Evolutionary conservation across 495 filamentous ascomycete species (phyloP).

Genomic region (Hypoxylon lienhwacheense): DNA sequence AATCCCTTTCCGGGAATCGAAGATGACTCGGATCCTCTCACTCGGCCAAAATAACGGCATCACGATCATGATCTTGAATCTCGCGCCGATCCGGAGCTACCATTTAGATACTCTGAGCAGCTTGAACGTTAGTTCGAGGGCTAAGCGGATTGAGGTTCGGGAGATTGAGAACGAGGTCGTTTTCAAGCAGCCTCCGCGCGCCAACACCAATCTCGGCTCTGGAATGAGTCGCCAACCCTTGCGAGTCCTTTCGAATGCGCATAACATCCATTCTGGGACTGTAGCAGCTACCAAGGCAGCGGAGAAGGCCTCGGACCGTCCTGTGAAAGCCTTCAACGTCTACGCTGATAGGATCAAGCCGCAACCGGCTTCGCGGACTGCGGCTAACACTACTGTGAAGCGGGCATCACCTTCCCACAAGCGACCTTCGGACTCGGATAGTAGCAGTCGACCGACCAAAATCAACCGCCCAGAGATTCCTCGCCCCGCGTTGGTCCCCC

Average conservation of each 20-base stretch:
- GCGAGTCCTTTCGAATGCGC: slow-evolving; percentile 67
- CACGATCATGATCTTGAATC: slow-evolving; percentile 95
- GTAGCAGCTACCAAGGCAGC: slow-evolving; percentile 44
- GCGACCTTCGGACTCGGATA: slow-evolving; percentile 48
- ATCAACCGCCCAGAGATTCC: slow-evolving; percentile 44
- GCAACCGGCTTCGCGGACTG: slow-evolving; percentile 34
- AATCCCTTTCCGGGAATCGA: slow-evolving; percentile 91
- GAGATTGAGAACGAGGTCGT: slow-evolving; percentile 93
- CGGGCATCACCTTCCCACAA: slow-evolving; percentile 46
- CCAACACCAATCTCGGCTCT: slow-evolving; percentile 49
- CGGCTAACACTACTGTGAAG: slow-evolving; percentile 43
- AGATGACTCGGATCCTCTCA: slow-evolving; percentile 94
- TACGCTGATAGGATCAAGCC: slow-evolving; percentile 70
- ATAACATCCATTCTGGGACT: slow-evolving; percentile 58
- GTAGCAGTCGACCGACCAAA: slow-evolving; percentile 44
- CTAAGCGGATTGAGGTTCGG: slow-evolving; percentile 93
- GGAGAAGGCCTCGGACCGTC: slow-evolving; percentile 65
- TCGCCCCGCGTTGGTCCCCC: slow-evolving; percentile 33
- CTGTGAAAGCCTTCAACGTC: slow-evolving; percentile 77
- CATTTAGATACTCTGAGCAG: slow-evolving; percentile 93
- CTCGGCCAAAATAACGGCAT: slow-evolving; percentile 94
- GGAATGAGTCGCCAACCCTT: slow-evolving; percentile 71
- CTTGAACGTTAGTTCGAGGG: slow-evolving; percentile 91
- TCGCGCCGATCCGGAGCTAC: slow-evolving; percentile 82
- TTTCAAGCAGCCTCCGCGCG: slow-evolving; percentile 68